Evolutionary conservation across 805 yeast species (phyloP).

Genomic region (Ogataea dorogensis): DNA sequence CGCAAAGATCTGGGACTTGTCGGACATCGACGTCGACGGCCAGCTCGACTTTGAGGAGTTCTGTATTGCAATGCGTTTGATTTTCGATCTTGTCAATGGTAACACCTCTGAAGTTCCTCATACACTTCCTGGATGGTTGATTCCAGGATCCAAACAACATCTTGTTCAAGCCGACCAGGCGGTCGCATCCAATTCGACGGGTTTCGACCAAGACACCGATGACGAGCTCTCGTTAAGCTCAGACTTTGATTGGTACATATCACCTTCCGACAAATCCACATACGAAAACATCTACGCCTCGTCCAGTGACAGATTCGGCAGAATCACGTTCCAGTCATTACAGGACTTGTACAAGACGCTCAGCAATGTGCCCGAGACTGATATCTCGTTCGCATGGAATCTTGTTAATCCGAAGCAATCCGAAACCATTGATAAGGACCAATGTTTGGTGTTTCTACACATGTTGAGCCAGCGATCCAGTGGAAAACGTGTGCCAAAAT

Average conservation of each 20-base stretch:
- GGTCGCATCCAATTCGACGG: slow-evolving; percentile 34
- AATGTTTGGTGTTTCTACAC: slow-evolving; percentile 83
- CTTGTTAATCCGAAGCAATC: slow-evolving; percentile 87
- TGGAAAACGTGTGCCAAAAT: slow-evolving; percentile 79
- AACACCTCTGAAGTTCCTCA: slow-evolving; percentile 55
- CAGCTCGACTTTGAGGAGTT: slow-evolving; percentile 94
- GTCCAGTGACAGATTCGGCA: slow-evolving; percentile 74
- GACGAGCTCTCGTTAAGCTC: slow-evolving; percentile 60
- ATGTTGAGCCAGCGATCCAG: slow-evolving; percentile 83
- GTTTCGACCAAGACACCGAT: slow-evolving; percentile 50
- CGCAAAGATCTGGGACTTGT: slow-evolving; percentile 83
- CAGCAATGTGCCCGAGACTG: slow-evolving; percentile 74
- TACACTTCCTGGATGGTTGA: slow-evolving; percentile 83
- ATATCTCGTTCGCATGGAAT: slow-evolving; percentile 90
- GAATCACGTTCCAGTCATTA: slow-evolving; percentile 72
- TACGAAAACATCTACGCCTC: slow-evolving; percentile 78
- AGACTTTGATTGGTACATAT: slow-evolving; percentile 94
- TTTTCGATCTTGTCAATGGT: slow-evolving; percentile 87
- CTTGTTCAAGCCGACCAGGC: slow-evolving; percentile 82
- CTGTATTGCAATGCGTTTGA: slow-evolving; percentile 94
- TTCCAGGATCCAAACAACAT: slow-evolving; percentile 87
- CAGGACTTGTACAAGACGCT: slow-evolving; percentile 67
- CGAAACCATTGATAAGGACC: slow-evolving; percentile 91
- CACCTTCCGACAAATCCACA: slow-evolving; percentile 77
- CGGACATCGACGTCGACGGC: slow-evolving; percentile 93